A percentile compares a stretch with the other conserved stretches of the same genome.
Conservation (phyloP, 768 basidiomycete species). For the Leccinellum rugosiceps region DNA sequence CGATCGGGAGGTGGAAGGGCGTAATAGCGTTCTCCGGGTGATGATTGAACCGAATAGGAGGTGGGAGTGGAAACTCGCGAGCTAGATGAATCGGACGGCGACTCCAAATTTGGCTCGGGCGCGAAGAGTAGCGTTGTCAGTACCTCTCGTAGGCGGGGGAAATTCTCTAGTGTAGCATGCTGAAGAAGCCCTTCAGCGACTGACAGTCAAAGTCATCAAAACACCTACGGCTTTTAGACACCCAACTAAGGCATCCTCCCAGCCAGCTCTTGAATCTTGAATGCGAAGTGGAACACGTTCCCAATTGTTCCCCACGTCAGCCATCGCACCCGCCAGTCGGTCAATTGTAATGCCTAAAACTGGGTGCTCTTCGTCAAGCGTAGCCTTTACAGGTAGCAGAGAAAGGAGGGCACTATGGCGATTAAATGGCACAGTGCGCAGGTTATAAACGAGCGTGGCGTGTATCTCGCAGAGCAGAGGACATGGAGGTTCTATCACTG, state of each 20-base stretch:
- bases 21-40: constrained; percentile 69
- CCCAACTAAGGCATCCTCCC: constrained; percentile 90
- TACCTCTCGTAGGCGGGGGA: constrained; percentile 69
- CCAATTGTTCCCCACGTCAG: constrained; percentile 85
- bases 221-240: constrained; percentile 83
- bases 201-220: neutral
- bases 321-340: constrained; percentile 63
- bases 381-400: constrained; percentile 41
- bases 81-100: constrained; percentile 42
- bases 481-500: constrained; percentile 64
- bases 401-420: constrained; percentile 76
- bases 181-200: constrained; percentile 29
- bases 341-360: constrained; percentile 60
- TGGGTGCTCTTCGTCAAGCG: constrained; percentile 41
- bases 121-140: constrained; percentile 72
- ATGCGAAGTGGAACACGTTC: constrained; percentile 72
- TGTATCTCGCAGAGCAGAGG: constrained; percentile 84
- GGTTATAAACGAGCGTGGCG: constrained; percentile 82
- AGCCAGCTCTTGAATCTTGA: constrained; percentile 74
- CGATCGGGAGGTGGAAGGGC: constrained; percentile 73
- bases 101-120: constrained; percentile 47
- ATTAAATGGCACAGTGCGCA: constrained; percentile 76
- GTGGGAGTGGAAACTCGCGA: constrained; percentile 49
- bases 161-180: constrained; percentile 72
- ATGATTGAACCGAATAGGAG: constrained; percentile 41